phyloP scores from a whole-genome alignment of 2,329 filamentous ascomycete genomes.

The Seiridium unicorne region DNA sequence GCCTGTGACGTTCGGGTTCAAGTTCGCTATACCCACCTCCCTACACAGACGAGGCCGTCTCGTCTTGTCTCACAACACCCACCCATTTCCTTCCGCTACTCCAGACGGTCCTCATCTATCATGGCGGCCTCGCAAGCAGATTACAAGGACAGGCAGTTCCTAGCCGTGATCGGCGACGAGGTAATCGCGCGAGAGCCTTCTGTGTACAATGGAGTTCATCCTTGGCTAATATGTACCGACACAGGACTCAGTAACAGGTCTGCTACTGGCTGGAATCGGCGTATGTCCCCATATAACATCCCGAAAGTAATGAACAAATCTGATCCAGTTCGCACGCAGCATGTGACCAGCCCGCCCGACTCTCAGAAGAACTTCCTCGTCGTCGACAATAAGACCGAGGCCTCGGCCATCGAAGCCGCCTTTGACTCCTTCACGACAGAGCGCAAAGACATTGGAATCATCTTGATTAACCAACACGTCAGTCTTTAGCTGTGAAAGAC shows the following conservation, averaged over 20 bases:
- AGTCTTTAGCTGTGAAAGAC: slow-evolving; percentile 21
- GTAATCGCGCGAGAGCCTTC: slow-evolving; percentile 39
- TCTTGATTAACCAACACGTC: slow-evolving; percentile 98
- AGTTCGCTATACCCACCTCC: neutral
- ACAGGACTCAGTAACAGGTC: slow-evolving; percentile 92
- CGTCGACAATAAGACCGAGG: slow-evolving; percentile 92
- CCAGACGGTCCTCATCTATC: slow-evolving; percentile 3
- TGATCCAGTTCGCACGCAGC: slow-evolving; percentile 49
- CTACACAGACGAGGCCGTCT: slow-evolving; percentile 1
- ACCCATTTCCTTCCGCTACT: neutral
- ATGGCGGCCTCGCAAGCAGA: slow-evolving; percentile 53
- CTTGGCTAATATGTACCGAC: slow-evolving; percentile 8
- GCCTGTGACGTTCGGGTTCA: neutral
- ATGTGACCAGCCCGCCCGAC: slow-evolving; percentile 85
- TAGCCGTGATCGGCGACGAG: slow-evolving; percentile 98
- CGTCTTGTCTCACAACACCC: neutral
- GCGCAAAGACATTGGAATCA: slow-evolving; percentile 93
- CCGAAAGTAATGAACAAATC: neutral
- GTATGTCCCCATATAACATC: slow-evolving; percentile 43
- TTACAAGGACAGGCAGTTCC: slow-evolving; percentile 86
- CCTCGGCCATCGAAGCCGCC: slow-evolving; percentile 78
- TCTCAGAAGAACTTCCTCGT: slow-evolving; percentile 97
- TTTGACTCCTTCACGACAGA: slow-evolving; percentile 87
- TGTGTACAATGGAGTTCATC: neutral
- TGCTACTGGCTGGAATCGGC: slow-evolving; percentile 92